A percentile compares a stretch with the other conserved stretches of the same genome.
Evolutionary conservation across 2,329 filamentous ascomycete genomes (phyloP).

Genomic region (Sporothrix curviconia): DNA sequence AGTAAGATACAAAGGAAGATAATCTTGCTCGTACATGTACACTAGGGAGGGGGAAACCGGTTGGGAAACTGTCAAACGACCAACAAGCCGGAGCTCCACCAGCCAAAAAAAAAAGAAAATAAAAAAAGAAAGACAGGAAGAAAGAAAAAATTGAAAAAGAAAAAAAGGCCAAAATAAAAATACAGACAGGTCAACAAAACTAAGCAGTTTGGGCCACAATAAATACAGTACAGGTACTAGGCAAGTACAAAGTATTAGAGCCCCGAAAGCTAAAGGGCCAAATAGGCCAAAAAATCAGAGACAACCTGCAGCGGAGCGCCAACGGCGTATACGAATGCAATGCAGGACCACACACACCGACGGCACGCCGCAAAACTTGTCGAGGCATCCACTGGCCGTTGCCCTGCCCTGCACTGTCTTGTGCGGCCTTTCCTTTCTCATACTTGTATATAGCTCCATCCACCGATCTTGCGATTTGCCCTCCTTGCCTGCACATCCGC

Average conservation of each 20-base stretch:
- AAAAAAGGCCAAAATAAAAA: not conserved
- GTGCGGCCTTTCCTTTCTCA: not conserved
- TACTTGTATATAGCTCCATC: slow-evolving; percentile 7
- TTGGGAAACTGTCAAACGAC: not conserved
- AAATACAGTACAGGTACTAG: no score
- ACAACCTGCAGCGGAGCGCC: not conserved
- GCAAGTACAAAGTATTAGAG: no score
- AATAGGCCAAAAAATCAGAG: no score
- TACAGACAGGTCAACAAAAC: no score
- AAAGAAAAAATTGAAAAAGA: not conserved
- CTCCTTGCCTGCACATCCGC: not conserved
- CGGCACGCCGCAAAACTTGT: not conserved
- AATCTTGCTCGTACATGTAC: no score
- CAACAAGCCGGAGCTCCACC: not conserved
- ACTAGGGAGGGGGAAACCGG: no score
- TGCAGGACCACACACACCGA: slow-evolving; percentile 2
- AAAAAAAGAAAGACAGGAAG: not conserved
- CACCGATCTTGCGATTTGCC: slow-evolving; percentile 4
- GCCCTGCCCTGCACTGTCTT: not conserved
- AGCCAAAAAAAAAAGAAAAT: not conserved
- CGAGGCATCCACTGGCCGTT: not conserved
- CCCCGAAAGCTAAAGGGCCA: no score
- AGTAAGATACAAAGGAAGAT: no score
- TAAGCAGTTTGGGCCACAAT: no score
- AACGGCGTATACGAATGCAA: not conserved